Conservation (phyloP, 495 filamentous ascomycete species). For the Geoglossum glabrum region DNA sequence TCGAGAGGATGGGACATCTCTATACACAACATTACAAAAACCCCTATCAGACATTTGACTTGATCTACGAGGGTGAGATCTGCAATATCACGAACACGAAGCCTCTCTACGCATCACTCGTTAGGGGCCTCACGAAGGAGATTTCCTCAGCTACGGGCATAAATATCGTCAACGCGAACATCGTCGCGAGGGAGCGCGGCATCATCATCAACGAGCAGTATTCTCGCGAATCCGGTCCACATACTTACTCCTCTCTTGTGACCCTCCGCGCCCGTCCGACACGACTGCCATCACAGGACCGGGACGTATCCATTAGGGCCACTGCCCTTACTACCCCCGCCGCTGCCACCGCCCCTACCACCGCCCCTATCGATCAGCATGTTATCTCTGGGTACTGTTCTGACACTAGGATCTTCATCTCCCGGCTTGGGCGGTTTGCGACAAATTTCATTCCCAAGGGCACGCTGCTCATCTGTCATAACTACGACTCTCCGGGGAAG, state of each 20-base stretch:
- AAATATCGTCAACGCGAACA: conserved; percentile 54
- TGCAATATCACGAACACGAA: conserved; percentile 41
- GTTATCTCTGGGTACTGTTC: conserved; percentile 46
- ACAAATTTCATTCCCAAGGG: conserved; percentile 44
- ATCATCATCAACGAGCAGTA: conserved; percentile 47
- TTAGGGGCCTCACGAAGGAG: conserved; percentile 42
- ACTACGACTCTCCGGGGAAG: conserved; percentile 53
- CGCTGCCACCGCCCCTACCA: conserved; percentile 9
- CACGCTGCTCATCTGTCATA: conserved; percentile 42
- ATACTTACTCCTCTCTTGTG: conserved; percentile 39
- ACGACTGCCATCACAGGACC: conserved; percentile 7
- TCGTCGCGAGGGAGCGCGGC: conserved; percentile 46
- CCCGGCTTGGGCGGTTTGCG: conserved; percentile 40
- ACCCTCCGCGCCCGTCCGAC: conserved; percentile 29
- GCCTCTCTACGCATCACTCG: conserved; percentile 46
- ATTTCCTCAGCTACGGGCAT: conserved; percentile 39
- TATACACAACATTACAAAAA: conserved; percentile 45
- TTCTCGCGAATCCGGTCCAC: conserved; percentile 26
- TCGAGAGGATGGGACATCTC: conserved; percentile 47
- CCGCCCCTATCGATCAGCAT: conserved; percentile 22
- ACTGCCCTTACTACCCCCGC: conserved; percentile 9
- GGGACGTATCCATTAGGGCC: conserved; percentile 4
- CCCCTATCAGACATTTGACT: conserved; percentile 32
- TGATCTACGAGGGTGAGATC: conserved; percentile 47
- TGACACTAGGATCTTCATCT: conserved; percentile 37